These are phyloP conservation scores for Tulasnella calospora DNA, from an alignment of 768 basidiomycete species.

Conservation along the genomic window DNA sequence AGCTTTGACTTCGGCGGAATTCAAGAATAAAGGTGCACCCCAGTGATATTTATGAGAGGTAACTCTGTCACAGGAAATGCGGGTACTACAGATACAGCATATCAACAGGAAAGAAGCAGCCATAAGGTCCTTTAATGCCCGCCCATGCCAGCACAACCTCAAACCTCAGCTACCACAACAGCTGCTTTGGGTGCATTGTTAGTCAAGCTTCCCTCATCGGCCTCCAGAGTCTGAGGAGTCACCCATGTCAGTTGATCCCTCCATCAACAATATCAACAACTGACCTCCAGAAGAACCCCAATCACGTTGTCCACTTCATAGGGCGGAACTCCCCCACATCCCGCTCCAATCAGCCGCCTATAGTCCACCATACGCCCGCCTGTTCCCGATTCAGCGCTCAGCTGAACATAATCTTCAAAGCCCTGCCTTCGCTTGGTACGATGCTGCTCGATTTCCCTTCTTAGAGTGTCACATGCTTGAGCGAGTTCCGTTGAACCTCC, in stretches of 20 bases:
- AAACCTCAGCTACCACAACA: background rate
- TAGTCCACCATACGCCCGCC: conserved; percentile 86
- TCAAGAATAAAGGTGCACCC: too few relatives aligned
- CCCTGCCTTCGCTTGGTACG: conserved; percentile 62
- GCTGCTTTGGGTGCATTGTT: background rate
- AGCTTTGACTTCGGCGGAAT: too few relatives aligned
- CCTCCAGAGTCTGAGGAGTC: background rate
- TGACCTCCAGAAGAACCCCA: conserved; percentile 76
- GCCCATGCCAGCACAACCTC: background rate
- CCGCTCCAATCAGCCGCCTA: conserved; percentile 78
- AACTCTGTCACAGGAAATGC: too few relatives aligned
- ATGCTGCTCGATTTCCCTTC: conserved; percentile 60
- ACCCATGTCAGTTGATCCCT: too few relatives aligned
- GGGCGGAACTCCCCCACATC: conserved; percentile 79
- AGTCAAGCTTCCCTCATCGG: background rate
- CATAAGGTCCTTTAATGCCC: too few relatives aligned
- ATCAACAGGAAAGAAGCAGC: too few relatives aligned
- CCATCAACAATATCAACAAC: conserved; percentile 26
- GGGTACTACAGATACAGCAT: too few relatives aligned
- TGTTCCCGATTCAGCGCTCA: conserved; percentile 87
- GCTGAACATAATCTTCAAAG: conserved; percentile 70
- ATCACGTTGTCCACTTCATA: conserved; percentile 86
- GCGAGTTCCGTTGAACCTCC: conserved; percentile 51
- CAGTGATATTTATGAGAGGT: too few relatives aligned
- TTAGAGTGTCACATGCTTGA: conserved; percentile 53